phyloP scores from a whole-genome alignment of 208 protist species.

The Trypanosoma melophagium region DNA sequence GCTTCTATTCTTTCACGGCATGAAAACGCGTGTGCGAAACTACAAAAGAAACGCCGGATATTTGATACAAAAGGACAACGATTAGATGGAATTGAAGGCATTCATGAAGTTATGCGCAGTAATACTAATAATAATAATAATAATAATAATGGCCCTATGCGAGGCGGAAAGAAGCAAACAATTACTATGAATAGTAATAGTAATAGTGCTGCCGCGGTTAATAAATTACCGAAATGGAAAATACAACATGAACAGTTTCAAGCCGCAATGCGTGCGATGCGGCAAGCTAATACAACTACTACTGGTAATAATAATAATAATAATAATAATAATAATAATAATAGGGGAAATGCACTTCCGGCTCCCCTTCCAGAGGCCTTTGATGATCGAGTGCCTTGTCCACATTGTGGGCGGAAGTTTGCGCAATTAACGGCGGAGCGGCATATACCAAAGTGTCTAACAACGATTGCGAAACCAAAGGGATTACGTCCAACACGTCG shows the following conservation, averaged over 20 bases:
- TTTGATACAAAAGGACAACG: slow-evolving; percentile 79
- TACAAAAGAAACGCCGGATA: slow-evolving; percentile 56
- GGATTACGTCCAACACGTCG: slow-evolving; percentile 65
- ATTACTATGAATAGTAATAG: not conserved
- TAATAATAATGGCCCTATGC: slow-evolving; percentile 9
- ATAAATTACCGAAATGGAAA: slow-evolving; percentile 90
- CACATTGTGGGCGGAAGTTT: slow-evolving; percentile 90
- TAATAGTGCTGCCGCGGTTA: not conserved
- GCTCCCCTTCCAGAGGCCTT: slow-evolving; percentile 46
- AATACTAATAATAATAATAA: slow-evolving; percentile 18
- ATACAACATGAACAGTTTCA: slow-evolving; percentile 89
- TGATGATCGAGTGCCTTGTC: slow-evolving; percentile 84
- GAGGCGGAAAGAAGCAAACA: slow-evolving; percentile 9
- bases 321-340: slow-evolving; percentile 4
- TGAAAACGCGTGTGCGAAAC: slow-evolving; percentile 59
- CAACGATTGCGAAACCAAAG: slow-evolving; percentile 86
- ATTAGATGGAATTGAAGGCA: slow-evolving; percentile 72
- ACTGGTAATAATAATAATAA: not conserved
- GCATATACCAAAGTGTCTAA: slow-evolving; percentile 91
- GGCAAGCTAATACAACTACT: slow-evolving; percentile 30
- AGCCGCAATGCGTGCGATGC: slow-evolving; percentile 81
- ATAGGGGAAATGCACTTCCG: slow-evolving; percentile 27
- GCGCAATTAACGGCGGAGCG: slow-evolving; percentile 70
- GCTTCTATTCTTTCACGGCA: slow-evolving; percentile 60
- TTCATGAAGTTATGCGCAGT: slow-evolving; percentile 37